Conservation (phyloP, 225 moss, liverwort and hornwort genomes). For the Anthoceros angustus region DNA sequence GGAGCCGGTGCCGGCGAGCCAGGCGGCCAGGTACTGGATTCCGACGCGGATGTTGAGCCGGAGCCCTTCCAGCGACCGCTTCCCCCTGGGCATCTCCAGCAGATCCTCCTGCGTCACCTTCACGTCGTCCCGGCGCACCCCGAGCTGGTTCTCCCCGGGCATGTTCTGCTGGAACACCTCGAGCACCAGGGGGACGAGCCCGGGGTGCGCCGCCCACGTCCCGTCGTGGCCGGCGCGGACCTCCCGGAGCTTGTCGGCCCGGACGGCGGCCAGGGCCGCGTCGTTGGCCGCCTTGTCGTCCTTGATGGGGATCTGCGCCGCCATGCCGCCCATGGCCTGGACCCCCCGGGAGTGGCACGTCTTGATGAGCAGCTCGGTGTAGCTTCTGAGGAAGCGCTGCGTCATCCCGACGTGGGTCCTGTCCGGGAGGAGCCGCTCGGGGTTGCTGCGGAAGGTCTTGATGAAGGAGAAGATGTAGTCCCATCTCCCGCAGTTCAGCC, state of each 20-base stretch:
- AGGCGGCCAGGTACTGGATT: conserved; percentile 65
- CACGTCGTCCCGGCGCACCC: conserved; percentile 61
- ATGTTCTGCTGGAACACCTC: conserved; percentile 54
- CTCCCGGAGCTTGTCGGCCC: conserved; percentile 59
- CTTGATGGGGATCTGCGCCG: conserved; percentile 62
- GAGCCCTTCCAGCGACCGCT: conserved; percentile 46
- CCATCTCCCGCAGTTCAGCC: conserved; percentile 73
- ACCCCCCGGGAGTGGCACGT: conserved; percentile 76
- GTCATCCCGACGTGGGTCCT: conserved; percentile 57
- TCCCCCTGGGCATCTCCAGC: conserved; percentile 52
- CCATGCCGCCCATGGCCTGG: conserved; percentile 89
- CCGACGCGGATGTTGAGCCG: conserved; percentile 64
- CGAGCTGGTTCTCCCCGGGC: conserved; percentile 52
- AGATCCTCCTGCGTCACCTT: conserved; percentile 26
- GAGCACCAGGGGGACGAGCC: conserved; percentile 46
- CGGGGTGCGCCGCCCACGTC: conserved; percentile 80
- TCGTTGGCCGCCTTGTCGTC: conserved; percentile 47
- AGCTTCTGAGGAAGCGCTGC: conserved; percentile 61
- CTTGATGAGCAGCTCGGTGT: conserved; percentile 67
- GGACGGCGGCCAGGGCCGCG: conserved; percentile 35
- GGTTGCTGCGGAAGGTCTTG: conserved; percentile 61
- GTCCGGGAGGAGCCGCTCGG: conserved; percentile 55
- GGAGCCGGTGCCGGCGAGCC: conserved; percentile 60
- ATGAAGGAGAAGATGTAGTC: conserved; percentile 92
- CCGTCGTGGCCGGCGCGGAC: conserved; percentile 66